These are phyloP conservation scores for Telfairia occidentalis DNA, from an alignment of 331 rosid species.

Conservation along the genomic window DNA sequence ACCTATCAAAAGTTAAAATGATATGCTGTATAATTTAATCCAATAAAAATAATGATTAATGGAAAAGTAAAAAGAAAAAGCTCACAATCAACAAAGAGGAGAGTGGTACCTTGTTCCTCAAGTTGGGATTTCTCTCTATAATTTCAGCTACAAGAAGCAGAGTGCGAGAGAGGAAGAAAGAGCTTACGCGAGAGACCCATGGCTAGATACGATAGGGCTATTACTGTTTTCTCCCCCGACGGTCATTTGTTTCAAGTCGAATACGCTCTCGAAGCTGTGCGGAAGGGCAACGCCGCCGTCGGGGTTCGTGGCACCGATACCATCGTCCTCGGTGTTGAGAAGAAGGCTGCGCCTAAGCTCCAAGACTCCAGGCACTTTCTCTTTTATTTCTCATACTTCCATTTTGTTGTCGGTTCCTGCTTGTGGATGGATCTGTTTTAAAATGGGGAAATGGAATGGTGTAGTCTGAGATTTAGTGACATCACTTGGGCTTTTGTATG, in stretches of 20 bases:
- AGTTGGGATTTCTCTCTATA: constrained; percentile 8
- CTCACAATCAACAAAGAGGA: constrained; percentile 1
- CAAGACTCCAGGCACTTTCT: constrained; percentile 68
- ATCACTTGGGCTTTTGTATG: background rate
- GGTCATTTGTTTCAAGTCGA: constrained; percentile 97
- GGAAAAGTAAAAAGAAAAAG: background rate
- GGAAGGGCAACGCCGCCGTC: constrained; percentile 99
- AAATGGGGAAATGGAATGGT: background rate
- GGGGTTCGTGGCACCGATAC: constrained; percentile 97
- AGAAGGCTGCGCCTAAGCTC: constrained; percentile 87
- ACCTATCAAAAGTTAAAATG: too few relatives aligned
- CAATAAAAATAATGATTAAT: background rate
- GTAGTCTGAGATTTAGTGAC: background rate
- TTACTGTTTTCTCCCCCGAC: constrained; percentile 92
- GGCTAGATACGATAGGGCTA: constrained; percentile 98
- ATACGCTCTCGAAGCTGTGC: constrained; percentile 98
- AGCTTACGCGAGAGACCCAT: constrained; percentile 21
- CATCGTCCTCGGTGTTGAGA: constrained; percentile 95
- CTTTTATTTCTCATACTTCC: background rate
- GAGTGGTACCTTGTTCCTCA: constrained; percentile 19
- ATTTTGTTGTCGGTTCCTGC: background rate
- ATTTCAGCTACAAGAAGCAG: background rate
- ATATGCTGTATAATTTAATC: too few relatives aligned
- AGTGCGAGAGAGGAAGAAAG: constrained; percentile 1
- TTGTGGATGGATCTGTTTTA: constrained; percentile 1